A percentile compares a stretch with the other conserved stretches of the same genome.
phyloP scores from a whole-genome alignment of 2,329 filamentous ascomycete genomes.

The Talaromyces albobiverticillius region DNA sequence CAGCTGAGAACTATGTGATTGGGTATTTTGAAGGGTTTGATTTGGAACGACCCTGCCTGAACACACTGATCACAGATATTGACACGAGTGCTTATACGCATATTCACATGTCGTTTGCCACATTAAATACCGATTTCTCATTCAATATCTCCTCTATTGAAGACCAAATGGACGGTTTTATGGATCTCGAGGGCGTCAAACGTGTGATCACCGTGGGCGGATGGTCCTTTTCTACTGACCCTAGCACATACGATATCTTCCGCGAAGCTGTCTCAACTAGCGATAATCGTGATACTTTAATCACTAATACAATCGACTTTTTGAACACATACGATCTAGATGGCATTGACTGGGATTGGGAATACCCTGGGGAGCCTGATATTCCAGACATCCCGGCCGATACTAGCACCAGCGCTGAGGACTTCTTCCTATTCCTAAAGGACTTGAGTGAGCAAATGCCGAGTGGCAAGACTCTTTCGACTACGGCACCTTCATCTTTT shows the following conservation, averaged over 20 bases:
- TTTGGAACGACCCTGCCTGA: background rate
- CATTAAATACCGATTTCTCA: background rate
- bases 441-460: background rate
- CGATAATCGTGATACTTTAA: background rate
- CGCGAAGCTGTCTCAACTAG: background rate
- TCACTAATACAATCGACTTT: background rate
- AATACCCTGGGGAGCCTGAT: slow-evolving; percentile 4
- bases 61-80: background rate
- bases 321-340: background rate
- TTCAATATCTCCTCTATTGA: background rate
- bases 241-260: background rate
- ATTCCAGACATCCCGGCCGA: background rate
- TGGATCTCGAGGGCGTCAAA: background rate
- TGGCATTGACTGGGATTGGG: background rate
- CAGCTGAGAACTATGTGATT: background rate
- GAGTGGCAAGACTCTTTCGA: background rate
- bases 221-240: background rate
- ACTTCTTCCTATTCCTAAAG: background rate
- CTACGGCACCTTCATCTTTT: background rate
- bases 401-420: background rate
- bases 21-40: background rate
- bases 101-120: slow-evolving; percentile 3
- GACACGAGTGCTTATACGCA: background rate
- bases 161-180: background rate
- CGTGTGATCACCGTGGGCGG: background rate